These are phyloP conservation scores for Alliaria petiolata DNA, from an alignment of 345 rosid genomes.

Conservation along the genomic window DNA sequence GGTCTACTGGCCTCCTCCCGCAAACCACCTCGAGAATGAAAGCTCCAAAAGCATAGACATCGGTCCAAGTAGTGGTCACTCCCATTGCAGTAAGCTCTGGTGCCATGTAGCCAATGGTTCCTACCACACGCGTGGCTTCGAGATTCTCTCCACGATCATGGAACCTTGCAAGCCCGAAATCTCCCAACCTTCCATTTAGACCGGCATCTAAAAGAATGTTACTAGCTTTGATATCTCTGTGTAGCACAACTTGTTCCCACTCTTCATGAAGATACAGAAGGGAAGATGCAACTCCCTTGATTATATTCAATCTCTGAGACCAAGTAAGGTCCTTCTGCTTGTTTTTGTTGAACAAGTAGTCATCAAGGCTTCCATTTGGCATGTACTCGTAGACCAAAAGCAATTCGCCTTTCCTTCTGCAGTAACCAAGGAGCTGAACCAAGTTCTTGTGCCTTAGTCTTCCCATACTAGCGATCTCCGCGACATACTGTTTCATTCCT, in stretches of 20 bases:
- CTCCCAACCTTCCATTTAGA: background rate
- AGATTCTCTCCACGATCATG: background rate
- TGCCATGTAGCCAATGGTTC: background rate
- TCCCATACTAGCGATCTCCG: background rate
- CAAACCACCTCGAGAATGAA: background rate
- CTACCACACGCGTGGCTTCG: background rate
- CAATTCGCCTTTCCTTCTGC: background rate
- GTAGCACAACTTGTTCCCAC: background rate
- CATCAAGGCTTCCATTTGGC: background rate
- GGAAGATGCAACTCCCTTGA: background rate
- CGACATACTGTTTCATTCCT: background rate
- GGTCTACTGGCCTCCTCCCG: constrained; percentile 6
- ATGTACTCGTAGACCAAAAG: background rate
- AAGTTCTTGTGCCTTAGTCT: background rate
- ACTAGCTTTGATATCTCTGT: background rate
- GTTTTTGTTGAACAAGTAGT: background rate
- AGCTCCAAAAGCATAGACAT: background rate
- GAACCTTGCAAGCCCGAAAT: background rate
- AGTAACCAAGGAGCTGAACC: background rate
- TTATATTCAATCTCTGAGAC: background rate
- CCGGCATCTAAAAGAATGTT: background rate
- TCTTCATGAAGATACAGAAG: background rate
- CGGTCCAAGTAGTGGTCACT: background rate
- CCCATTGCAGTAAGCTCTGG: background rate
- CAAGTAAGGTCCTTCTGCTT: background rate